Evolutionary conservation across 148 eudicot species (phyloP).

Genomic region (Rhododendron griersonianum): DNA sequence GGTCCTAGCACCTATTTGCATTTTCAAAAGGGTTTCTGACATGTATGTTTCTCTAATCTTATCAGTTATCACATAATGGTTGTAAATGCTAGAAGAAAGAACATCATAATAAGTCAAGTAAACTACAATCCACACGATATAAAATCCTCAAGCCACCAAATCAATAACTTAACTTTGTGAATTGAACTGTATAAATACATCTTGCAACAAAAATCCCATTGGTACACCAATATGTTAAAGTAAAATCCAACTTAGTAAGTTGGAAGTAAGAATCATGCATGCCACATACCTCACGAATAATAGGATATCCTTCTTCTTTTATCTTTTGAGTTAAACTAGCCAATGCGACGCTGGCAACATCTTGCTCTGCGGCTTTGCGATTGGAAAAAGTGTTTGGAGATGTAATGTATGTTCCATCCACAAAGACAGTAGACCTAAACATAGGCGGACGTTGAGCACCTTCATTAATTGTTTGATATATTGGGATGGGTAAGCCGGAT

Average conservation of each 20-base stretch:
- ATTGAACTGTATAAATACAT: neutral
- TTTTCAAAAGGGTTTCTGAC: neutral
- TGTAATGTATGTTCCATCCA: conserved; percentile 43
- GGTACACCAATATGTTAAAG: neutral
- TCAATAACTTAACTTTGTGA: neutral
- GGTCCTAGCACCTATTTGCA: neutral
- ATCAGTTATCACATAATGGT: neutral
- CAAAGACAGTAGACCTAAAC: conserved; percentile 45
- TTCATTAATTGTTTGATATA: conserved; percentile 37
- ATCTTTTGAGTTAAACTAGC: conserved; percentile 23
- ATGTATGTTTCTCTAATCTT: neutral
- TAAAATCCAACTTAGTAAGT: neutral
- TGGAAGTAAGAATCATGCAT: neutral
- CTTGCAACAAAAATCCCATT: neutral
- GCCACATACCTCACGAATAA: conserved; percentile 34
- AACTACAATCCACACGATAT: neutral
- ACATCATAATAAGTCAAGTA: neutral
- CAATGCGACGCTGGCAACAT: conserved; percentile 52
- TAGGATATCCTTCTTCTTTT: conserved; percentile 30
- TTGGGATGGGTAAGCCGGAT: conserved; percentile 32
- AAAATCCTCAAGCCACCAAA: neutral
- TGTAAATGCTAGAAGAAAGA: neutral
- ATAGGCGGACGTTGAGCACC: conserved; percentile 22
- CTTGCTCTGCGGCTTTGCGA: conserved; percentile 56
- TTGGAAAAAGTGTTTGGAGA: conserved; percentile 22